phyloP scores from a whole-genome alignment of 2,329 filamentous ascomycete species.

The Magnaporthiopsis rhizophila region DNA sequence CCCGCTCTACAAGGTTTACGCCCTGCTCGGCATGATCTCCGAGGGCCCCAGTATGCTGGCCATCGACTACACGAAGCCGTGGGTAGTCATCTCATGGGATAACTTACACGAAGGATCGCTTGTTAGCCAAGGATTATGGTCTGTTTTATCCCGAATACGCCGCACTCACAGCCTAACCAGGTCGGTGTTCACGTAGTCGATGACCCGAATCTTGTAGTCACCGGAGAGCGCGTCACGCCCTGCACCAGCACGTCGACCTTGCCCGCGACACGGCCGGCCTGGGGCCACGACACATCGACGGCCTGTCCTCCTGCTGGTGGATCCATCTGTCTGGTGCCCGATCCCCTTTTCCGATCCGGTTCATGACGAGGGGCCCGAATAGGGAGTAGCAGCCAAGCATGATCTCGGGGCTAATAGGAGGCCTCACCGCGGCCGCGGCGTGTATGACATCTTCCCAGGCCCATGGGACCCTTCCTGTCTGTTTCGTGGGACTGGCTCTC shows the following conservation, averaged over 20 bases:
- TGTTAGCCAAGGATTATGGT: too few species aligned
- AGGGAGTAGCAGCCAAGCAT: too few species aligned
- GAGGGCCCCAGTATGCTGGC: neutral
- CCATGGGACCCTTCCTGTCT: too few species aligned
- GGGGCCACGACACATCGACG: neutral
- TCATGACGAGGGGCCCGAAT: too few species aligned
- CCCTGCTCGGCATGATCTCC: neutral
- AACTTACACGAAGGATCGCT: conserved; percentile 11
- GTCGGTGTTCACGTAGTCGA: conserved; percentile 25
- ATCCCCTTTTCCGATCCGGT: too few species aligned
- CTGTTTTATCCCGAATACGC: too few species aligned
- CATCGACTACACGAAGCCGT: too few species aligned
- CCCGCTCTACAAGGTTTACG: conserved; percentile 1
- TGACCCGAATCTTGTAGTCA: conserved; percentile 26
- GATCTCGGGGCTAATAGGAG: too few species aligned
- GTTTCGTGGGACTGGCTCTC: too few species aligned
- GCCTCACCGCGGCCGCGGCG: too few species aligned
- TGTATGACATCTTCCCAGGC: too few species aligned
- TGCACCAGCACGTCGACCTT: conserved; percentile 27
- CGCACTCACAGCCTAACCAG: conserved; percentile 13
- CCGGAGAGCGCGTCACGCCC: conserved; percentile 23
- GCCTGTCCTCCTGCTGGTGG: conserved; percentile 48
- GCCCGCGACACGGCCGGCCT: conserved; percentile 39
- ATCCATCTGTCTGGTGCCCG: too few species aligned
- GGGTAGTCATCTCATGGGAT: conserved; percentile 16